A percentile compares a stretch with the other conserved stretches of the same genome.
Evolutionary conservation across 2,329 filamentous ascomycete genomes (phyloP).

Genomic region (Boeremia lycopersici): DNA sequence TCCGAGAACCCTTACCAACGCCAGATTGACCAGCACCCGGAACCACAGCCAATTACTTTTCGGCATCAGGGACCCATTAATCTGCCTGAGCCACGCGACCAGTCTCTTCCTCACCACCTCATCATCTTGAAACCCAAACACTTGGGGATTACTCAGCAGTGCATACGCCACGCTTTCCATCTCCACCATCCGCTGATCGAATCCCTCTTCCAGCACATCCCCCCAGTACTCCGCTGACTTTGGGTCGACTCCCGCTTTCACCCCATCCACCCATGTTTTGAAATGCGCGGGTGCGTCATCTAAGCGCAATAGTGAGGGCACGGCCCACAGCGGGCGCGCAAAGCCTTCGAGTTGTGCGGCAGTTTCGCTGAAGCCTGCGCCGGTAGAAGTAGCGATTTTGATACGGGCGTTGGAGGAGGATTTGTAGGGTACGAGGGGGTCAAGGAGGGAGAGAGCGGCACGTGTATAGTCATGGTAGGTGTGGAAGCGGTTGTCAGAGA

Average conservation of each 20-base stretch:
- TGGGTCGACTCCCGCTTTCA: slow-evolving; percentile 31
- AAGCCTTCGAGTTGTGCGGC: slow-evolving; percentile 30
- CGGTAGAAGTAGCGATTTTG: slow-evolving; percentile 23
- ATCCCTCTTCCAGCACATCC: slow-evolving; percentile 36
- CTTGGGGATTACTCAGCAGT: slow-evolving; percentile 47
- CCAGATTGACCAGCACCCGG: slow-evolving; percentile 55
- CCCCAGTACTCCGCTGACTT: slow-evolving; percentile 53
- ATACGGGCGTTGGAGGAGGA: slow-evolving; percentile 19
- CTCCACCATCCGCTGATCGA: slow-evolving; percentile 59
- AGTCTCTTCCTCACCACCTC: slow-evolving; percentile 40
- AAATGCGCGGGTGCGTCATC: not conserved
- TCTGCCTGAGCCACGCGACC: slow-evolving; percentile 46
- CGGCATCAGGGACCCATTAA: slow-evolving; percentile 53
- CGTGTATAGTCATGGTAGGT: slow-evolving; percentile 14
- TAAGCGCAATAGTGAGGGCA: slow-evolving; percentile 12
- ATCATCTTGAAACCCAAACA: slow-evolving; percentile 35
- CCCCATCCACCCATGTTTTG: slow-evolving; percentile 17
- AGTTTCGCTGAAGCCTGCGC: slow-evolving; percentile 25
- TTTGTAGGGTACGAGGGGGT: slow-evolving; percentile 21
- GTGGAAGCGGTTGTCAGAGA: slow-evolving; percentile 23
- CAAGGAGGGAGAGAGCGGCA: slow-evolving; percentile 16
- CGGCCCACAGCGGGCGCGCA: slow-evolving; percentile 24
- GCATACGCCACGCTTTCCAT: slow-evolving; percentile 55
- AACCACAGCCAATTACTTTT: slow-evolving; percentile 59
- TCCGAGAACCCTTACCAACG: slow-evolving; percentile 47